Percentiles rank a stretch among this genome's conserved stretches.
phyloP scores from a whole-genome alignment of 257 asterid species.

The Sherardia arvensis region DNA sequence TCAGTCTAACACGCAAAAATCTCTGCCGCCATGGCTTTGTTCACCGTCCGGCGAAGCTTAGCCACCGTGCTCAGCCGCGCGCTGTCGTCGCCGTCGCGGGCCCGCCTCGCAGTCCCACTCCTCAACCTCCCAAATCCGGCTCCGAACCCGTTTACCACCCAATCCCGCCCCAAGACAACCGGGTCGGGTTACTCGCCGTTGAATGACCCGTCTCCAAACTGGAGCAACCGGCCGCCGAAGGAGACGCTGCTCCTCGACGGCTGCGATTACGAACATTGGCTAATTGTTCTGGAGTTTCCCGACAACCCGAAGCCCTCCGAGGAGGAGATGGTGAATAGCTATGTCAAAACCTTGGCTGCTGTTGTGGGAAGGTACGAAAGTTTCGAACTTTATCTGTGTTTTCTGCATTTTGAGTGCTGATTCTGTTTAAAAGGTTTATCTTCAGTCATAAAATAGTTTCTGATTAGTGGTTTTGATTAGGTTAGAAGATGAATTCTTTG shows the following conservation, averaged over 20 bases:
- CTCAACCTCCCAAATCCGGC: constrained; percentile 20
- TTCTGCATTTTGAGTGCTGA: background rate
- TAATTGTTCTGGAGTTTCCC: constrained; percentile 71
- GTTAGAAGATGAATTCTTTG: background rate
- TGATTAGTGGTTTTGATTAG: background rate
- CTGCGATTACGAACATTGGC: constrained; percentile 97
- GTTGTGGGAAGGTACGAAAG: constrained; percentile 64
- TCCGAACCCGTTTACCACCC: constrained; percentile 16
- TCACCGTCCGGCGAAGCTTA: constrained; percentile 58
- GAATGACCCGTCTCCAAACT: constrained; percentile 91
- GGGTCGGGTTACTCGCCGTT: constrained; percentile 75
- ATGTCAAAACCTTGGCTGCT: constrained; percentile 77
- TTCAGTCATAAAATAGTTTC: background rate
- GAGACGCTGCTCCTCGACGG: constrained; percentile 87
- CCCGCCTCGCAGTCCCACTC: constrained; percentile 33
- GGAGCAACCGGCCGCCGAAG: constrained; percentile 97
- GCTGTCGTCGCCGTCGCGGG: constrained; percentile 29
- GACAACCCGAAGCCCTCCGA: constrained; percentile 62
- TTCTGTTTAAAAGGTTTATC: background rate
- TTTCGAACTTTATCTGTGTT: background rate
- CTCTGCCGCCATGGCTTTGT: constrained; percentile 38
- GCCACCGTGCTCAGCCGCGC: constrained; percentile 39
- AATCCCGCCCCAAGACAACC: constrained; percentile 49
- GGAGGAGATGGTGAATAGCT: constrained; percentile 64
- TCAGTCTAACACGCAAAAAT: background rate